phyloP scores from a whole-genome alignment of 441 rosid species.

The Monsonia emarginata region DNA sequence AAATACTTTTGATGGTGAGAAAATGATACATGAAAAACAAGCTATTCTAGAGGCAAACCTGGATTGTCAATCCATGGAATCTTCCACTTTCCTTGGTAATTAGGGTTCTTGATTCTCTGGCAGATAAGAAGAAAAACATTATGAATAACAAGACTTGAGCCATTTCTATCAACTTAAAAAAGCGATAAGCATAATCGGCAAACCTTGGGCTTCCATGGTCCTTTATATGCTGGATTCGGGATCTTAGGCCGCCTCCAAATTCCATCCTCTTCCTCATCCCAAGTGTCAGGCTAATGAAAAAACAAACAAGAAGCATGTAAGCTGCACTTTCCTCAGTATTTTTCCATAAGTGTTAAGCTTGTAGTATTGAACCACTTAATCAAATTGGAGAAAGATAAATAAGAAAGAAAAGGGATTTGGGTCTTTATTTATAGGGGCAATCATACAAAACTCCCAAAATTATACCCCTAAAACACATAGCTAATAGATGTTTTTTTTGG shows the following conservation, averaged over 20 bases:
- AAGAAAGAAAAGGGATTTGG: neutral
- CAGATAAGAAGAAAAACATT: neutral
- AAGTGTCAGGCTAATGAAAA: neutral
- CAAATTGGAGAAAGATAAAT: neutral
- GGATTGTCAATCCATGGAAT: neutral
- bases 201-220: neutral
- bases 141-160: neutral
- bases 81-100: neutral
- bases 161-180: neutral
- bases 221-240: neutral
- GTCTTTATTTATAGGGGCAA: no score
- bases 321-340: neutral
- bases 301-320: neutral
- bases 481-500: no score
- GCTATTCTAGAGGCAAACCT: neutral
- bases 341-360: neutral
- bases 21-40: no score
- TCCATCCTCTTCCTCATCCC: slow-evolving; percentile 1
- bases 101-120: neutral
- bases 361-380: neutral
- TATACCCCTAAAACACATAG: no score
- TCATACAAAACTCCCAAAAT: no score
- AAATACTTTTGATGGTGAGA: no score
- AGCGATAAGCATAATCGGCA: neutral
- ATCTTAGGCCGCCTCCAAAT: slow-evolving; percentile 2